Base-by-base conservation (phyloP, 129 eudicot species). In the Ambrosia artemisiifolia region DNA sequence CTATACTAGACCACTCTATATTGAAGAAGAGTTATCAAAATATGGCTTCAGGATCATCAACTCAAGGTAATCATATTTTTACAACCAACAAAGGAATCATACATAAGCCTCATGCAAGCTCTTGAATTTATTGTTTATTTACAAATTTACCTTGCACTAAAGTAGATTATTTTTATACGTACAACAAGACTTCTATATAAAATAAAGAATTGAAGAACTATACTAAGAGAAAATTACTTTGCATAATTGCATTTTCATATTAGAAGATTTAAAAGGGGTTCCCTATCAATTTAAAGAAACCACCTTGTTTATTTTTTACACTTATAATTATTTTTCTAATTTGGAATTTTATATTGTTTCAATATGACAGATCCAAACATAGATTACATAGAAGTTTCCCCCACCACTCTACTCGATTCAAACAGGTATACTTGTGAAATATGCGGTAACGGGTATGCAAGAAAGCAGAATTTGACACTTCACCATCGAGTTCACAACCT, bases 401-500 rank as follows among this genome's bases (percentile, higher is more conserved):
- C 85, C 1, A 73, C 63, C 65, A 87, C 86, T 10, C 65, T 87
- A 65, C 48, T 87, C 13, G 57, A 84, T 28, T 60, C 79, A 42
- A 81, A 72, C 72, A 60, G 83, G 38, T 72, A 24, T 33, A 63
- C 81, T 49, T 87, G 92, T 73, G 85, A 83, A 38, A 35, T 81
- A 69, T 87, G 92, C 61, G 59, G 61, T 74, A 82, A 83, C 72
- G 92, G 92, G 32, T 87, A 75, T 49, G 70, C 75, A 12, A 73
- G 92, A 34, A 67, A 75, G 30, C 92, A 84, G 28, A 87, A 87
- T 49, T 79, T 87, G 7, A 75, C 70, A 51, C 73, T 87, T 82
- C 92, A 87, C 73, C 53, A 76, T 34, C 60, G 88, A 57, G 44
- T 71, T 20, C 92, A 87, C 80, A 87, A 84, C 60, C 86, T 81